phyloP scores from a whole-genome alignment of 2,329 filamentous ascomycete species.

The Neofusicoccum laricinum region DNA sequence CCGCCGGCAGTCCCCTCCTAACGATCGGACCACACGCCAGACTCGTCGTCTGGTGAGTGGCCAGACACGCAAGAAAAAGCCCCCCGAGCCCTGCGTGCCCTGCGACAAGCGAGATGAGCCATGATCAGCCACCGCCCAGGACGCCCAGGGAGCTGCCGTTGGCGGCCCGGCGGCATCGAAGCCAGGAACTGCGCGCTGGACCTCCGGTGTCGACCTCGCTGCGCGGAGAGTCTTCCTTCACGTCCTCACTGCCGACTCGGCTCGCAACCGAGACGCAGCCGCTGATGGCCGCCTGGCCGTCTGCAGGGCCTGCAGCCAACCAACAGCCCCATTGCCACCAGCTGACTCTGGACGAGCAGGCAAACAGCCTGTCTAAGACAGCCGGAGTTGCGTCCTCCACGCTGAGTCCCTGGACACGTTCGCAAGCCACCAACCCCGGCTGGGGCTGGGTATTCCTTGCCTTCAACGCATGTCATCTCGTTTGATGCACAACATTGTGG shows the following conservation, averaged over 20 bases:
- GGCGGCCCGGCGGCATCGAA: neutral
- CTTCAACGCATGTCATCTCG: conserved; percentile 6
- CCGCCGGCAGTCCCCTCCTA: conserved; percentile 1
- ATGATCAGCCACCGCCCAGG: neutral
- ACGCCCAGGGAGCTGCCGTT: neutral
- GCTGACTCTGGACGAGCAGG: neutral
- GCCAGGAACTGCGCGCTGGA: neutral
- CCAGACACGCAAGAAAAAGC: neutral
- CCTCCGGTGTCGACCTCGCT: neutral
- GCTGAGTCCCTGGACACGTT: neutral
- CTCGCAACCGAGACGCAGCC: neutral
- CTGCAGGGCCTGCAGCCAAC: neutral
- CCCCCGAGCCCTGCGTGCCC: neutral
- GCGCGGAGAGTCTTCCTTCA: neutral
- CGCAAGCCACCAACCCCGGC: neutral
- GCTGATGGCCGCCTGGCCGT: neutral
- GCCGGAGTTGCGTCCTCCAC: neutral
- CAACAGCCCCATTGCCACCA: neutral
- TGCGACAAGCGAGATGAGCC: conserved; percentile 4
- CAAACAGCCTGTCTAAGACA: conserved; percentile 1
- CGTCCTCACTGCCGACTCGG: neutral
- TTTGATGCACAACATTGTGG: neutral
- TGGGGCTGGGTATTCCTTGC: neutral
- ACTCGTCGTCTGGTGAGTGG: conserved; percentile 4
- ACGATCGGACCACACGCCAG: neutral